A percentile compares a stretch with the other conserved stretches of the same genome.
Conservation (phyloP, 208 protist genomes). For the Wallacemonas collosoma region DNA sequence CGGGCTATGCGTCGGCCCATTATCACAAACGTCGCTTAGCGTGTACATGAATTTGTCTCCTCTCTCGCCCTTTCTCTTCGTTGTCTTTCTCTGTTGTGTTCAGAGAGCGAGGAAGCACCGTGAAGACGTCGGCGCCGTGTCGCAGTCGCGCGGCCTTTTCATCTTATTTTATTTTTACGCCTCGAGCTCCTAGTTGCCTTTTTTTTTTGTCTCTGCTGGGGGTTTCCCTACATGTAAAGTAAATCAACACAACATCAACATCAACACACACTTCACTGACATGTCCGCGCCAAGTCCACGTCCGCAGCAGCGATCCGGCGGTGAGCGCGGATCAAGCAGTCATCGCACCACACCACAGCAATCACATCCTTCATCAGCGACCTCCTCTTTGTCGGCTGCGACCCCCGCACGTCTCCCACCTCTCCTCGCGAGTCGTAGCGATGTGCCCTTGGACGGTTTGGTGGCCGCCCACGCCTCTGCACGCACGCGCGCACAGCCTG, state of each 20-base stretch:
- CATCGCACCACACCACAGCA: constrained; percentile 1
- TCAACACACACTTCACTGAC: not conserved
- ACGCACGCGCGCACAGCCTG: constrained; percentile 4
- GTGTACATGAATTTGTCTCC: too few relatives aligned
- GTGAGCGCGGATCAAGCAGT: not conserved
- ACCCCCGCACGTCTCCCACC: constrained; percentile 2
- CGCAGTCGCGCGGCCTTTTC: too few relatives aligned
- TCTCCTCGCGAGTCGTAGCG: not conserved
- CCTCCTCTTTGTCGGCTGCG: not conserved
- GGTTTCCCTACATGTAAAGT: not conserved
- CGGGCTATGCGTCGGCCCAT: too few relatives aligned
- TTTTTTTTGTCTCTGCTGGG: not conserved
- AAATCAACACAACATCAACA: not conserved
- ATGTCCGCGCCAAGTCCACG: constrained; percentile 5
- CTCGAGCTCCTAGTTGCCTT: too few relatives aligned
- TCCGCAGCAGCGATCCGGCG: not conserved
- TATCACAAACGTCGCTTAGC: too few relatives aligned
- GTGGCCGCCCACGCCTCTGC: constrained; percentile 4
- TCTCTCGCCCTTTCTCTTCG: too few relatives aligned
- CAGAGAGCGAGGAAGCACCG: too few relatives aligned
- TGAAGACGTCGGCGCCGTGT: too few relatives aligned
- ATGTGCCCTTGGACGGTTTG: constrained; percentile 1
- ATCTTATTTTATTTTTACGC: too few relatives aligned
- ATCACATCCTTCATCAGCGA: not conserved
- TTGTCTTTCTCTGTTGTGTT: too few relatives aligned